Evolutionary conservation across 1,139 yeast genomes (phyloP).

Genomic region (Geotrichum restrictum): DNA sequence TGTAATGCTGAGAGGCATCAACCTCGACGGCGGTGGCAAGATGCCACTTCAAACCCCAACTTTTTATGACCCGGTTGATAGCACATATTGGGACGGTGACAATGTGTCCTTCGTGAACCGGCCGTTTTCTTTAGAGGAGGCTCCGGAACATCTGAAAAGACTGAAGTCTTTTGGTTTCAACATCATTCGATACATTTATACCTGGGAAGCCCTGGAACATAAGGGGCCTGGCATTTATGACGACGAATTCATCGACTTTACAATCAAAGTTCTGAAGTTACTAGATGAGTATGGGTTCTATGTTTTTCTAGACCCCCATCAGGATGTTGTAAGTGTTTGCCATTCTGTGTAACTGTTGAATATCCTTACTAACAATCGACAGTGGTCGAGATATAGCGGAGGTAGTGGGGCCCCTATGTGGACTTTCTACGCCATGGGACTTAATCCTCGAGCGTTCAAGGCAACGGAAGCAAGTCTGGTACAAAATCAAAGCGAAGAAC

Average conservation of each 20-base stretch:
- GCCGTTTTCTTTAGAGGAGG: conserved; percentile 73
- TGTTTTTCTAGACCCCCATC: conserved; percentile 81
- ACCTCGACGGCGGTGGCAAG: conserved; percentile 73
- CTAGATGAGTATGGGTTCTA: conserved; percentile 63
- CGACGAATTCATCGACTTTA: conserved; percentile 65
- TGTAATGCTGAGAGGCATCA: conserved; percentile 71
- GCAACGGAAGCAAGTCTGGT: conserved; percentile 72
- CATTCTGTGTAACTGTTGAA: neutral
- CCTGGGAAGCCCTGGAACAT: conserved; percentile 93
- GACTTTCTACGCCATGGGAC: conserved; percentile 84
- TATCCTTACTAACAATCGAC: neutral
- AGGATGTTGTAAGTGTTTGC: conserved; percentile 49
- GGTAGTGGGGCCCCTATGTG: conserved; percentile 94
- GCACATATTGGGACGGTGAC: conserved; percentile 62
- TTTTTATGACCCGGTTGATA: conserved; percentile 42
- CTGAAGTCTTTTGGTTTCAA: conserved; percentile 78
- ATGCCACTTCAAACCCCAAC: conserved; percentile 54
- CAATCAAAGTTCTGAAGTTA: conserved; percentile 55
- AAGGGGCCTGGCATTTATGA: conserved; percentile 79
- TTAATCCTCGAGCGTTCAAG: conserved; percentile 62
- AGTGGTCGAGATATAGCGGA: conserved; percentile 79
- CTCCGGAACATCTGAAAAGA: conserved; percentile 60
- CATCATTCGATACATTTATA: conserved; percentile 64
- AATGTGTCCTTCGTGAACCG: conserved; percentile 69
- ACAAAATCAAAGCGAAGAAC: conserved; percentile 46